phyloP scores from a whole-genome alignment of 2,329 filamentous ascomycete species.

The Aspergillus sp. region DNA sequence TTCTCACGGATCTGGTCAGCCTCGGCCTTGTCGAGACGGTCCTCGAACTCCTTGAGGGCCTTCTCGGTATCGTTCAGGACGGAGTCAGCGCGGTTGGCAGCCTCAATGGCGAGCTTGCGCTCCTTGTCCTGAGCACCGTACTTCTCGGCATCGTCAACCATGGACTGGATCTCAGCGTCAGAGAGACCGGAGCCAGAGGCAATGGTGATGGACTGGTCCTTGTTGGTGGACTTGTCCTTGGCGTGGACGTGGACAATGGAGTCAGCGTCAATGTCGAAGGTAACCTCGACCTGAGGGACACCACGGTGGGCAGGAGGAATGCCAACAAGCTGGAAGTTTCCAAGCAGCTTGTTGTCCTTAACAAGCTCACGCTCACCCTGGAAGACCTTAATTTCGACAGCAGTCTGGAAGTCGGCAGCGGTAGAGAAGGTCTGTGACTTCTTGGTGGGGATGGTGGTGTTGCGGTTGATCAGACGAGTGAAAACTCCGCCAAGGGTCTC shows the following conservation, averaged over 20 bases:
- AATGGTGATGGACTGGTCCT: slow-evolving; percentile 99
- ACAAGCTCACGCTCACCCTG: slow-evolving; percentile 99
- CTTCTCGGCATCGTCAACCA: slow-evolving; percentile 97
- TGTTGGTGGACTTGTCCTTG: slow-evolving; percentile 99
- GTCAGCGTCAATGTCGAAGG: slow-evolving; percentile 97
- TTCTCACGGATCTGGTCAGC: slow-evolving; percentile 92
- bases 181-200: slow-evolving; percentile 96
- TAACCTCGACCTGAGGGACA: slow-evolving; percentile 95
- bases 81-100: slow-evolving; percentile 95
- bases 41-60: slow-evolving; percentile 93
- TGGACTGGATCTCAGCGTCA: slow-evolving; percentile 89
- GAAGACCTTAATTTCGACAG: slow-evolving; percentile 99
- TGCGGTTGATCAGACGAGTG: slow-evolving; percentile 96
- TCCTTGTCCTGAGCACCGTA: slow-evolving; percentile 94
- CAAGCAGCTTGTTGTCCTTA: slow-evolving; percentile 96
- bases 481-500: slow-evolving; percentile 98
- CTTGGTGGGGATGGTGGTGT: slow-evolving; percentile 99
- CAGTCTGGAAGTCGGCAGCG: slow-evolving; percentile 95
- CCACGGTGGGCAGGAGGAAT: slow-evolving; percentile 95
- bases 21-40: slow-evolving; percentile 96
- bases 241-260: slow-evolving; percentile 97
- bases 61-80: slow-evolving; percentile 98
- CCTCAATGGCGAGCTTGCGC: slow-evolving; percentile 91
- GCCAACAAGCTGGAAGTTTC: slow-evolving; percentile 98
- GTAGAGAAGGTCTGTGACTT: slow-evolving; percentile 99